Evolutionary conservation across 768 basidiomycete genomes (phyloP).

Genomic region (Dendrothele bispora): DNA sequence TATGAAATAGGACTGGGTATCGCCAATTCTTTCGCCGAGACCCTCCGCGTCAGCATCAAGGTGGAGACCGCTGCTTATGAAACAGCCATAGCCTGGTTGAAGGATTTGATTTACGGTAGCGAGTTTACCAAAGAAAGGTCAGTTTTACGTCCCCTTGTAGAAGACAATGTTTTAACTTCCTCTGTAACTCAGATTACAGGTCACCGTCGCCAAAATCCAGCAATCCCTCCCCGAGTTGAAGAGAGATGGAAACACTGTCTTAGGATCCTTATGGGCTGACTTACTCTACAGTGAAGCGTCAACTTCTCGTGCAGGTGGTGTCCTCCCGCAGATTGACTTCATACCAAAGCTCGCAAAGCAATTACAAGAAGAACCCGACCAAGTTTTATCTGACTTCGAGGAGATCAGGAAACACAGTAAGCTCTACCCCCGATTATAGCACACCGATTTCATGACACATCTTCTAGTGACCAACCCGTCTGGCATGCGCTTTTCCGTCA

Average conservation of each 20-base stretch:
- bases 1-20: conserved; percentile 76
- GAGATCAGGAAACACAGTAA: conserved; percentile 66
- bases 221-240: conserved; percentile 91
- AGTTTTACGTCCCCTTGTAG: conserved; percentile 10
- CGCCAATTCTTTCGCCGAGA: conserved; percentile 68
- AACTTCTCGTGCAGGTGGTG: conserved; percentile 62
- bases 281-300: conserved; percentile 69
- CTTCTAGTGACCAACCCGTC: conserved; percentile 76
- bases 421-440: too few relatives aligned
- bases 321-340: conserved; percentile 78
- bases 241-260: conserved; percentile 81
- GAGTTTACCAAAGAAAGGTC: conserved; percentile 81
- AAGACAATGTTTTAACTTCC: conserved; percentile 6
- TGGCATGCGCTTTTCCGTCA: conserved; percentile 84
- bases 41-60: conserved; percentile 73
- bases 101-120: conserved; percentile 73
- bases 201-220: conserved; percentile 83
- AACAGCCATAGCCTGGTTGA: conserved; percentile 81
- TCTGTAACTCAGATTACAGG: conserved; percentile 59
- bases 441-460: neutral
- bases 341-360: conserved; percentile 71
- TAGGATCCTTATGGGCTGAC: conserved; percentile 68
- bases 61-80: conserved; percentile 83
- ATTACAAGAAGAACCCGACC: conserved; percentile 70
- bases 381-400: conserved; percentile 73